These are phyloP conservation scores for Lachancea mirantina DNA, from an alignment of 805 yeast species.

Conservation along the genomic window DNA sequence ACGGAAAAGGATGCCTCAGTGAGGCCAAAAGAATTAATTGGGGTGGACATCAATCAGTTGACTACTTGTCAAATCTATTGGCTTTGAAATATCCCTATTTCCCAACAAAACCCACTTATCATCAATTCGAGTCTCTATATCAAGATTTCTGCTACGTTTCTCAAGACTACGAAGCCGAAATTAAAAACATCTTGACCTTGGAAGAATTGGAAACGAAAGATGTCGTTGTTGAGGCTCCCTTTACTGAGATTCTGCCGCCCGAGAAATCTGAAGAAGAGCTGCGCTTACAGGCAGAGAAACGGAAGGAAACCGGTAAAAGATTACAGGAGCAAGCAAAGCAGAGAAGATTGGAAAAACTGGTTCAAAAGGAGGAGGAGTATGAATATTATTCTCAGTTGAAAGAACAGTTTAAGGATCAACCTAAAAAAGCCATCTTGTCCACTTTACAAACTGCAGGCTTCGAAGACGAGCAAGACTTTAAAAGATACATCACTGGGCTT, in stretches of 20 bases:
- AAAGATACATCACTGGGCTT: slow-evolving; percentile 53
- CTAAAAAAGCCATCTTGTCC: slow-evolving; percentile 47
- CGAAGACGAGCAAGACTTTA: slow-evolving; percentile 64
- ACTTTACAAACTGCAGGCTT: slow-evolving; percentile 67
- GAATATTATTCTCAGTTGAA: slow-evolving; percentile 59
- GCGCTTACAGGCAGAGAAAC: slow-evolving; percentile 63
- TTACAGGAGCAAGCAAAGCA: slow-evolving; percentile 91
- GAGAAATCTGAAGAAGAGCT: slow-evolving; percentile 83
- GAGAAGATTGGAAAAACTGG: slow-evolving; percentile 68
- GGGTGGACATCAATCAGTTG: slow-evolving; percentile 77
- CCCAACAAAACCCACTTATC: slow-evolving; percentile 60
- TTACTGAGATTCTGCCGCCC: slow-evolving; percentile 53
- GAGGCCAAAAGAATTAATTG: slow-evolving; percentile 79
- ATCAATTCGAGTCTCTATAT: slow-evolving; percentile 61
- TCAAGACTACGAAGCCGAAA: slow-evolving; percentile 56
- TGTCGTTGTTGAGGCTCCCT: slow-evolving; percentile 75
- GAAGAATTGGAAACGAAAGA: slow-evolving; percentile 63
- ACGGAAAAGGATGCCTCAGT: slow-evolving; percentile 57
- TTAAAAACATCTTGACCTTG: slow-evolving; percentile 48
- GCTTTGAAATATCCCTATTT: slow-evolving; percentile 85
- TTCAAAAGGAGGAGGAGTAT: slow-evolving; percentile 73
- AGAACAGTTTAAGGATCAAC: slow-evolving; percentile 42
- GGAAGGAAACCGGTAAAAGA: slow-evolving; percentile 78
- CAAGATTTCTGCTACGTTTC: slow-evolving; percentile 77
- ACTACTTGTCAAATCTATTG: slow-evolving; percentile 54